Base-by-base conservation (phyloP, 345 rosid species). In the Gossypium mustelinum region DNA sequence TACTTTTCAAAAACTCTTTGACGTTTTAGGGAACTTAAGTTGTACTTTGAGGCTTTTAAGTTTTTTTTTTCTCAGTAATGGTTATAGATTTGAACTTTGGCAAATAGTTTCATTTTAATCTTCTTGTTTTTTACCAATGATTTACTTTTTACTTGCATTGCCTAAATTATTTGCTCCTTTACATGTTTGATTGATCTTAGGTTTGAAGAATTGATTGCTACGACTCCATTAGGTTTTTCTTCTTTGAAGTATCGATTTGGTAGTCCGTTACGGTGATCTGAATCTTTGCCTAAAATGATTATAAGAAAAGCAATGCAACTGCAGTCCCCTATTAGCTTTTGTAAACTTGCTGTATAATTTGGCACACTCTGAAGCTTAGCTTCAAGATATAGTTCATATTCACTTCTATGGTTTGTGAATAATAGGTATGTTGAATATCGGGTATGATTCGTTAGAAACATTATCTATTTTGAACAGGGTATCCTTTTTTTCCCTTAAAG, bases 1-100 rank as follows among this genome's bases (percentile, higher is more conserved):
- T 81, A 84, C 72, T 71, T 81, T 65, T 62, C 68, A 68, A 75
- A 75, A 74, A 52, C 52, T 73, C 68, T 78, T 75, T 60, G 64
- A 78, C 44, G 70, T 70, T 76, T 68, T 75, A 79, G 84, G 84
- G 72, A 84, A 79, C 55, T 57, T 79, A 81, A 70, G 73, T 58
- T 79, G 79, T 74, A 76, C 72, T 78, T 71, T 61, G 75, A 84
- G 82, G 77, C 77, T 66, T 77, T 65, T 11, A 65, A 18, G 69
- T 43, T 56, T n/a, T 41, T 57, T 24, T 64, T 64, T 43, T 22
- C 68, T 64, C 10, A 41, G 68, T 17, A 9, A 17, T 41, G 4
- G 70, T 65, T 65, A 11, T 44, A 66, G 70, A 44, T 20, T 66
- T 66, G 17, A 27, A 20, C 29, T 48, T 66, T 66, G 16, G 6